Evolutionary conservation across 225 moss, liverwort and hornwort genomes (phyloP), one percentile per base, ranked within the genome.

Genomic region (Anthoceros angustus): DNA sequence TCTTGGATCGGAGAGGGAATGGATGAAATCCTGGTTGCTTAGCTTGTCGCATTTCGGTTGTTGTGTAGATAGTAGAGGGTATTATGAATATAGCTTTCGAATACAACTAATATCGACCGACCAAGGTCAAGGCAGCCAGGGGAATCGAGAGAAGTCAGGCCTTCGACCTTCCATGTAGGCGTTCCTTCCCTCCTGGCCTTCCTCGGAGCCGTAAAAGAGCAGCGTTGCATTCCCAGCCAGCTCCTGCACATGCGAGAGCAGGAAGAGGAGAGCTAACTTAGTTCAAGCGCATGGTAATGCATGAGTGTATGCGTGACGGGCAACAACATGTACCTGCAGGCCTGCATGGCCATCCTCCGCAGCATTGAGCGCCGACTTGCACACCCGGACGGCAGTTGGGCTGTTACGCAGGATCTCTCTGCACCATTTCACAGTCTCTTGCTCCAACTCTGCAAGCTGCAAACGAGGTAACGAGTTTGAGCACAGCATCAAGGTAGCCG

Each of bases 391-490:
- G 39, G 92, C 87, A 69, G 76, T 98, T 18, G 98, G 98, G 72
- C 98, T 98, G 24, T 98, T 98, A 32, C 85, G 86, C 70, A 98
- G 71, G 42, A 98, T 98, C 74, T 98, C 89, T 63, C 92, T 85
- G 70, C 92, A 87, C 98, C 98, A 98, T 50, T 86, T 80, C 76
- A 83, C 86, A 39, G 98, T 92, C 71, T 98, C 98, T 69, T 84
- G 78, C 80, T 91, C 94, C 69, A 95, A 74, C 68, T 82, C 75
- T 48, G 85, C 82, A 72, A 93, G 75, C 92, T 93, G 80, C 43
- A 45, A 75, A 8, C n/a, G 20, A 1, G 45, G 61, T 14, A 66
- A 41, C 39, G 46, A 23, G 32, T 5, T 43, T 64, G 24, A 66
- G 21, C 5, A 26, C 68, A 20, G 50, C 40, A 12, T 67, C 41